A percentile compares a stretch with the other conserved stretches of the same genome.
Evolutionary conservation across 805 yeast genomes (phyloP).

Genomic region (Alloascoidea hylecoeti): DNA sequence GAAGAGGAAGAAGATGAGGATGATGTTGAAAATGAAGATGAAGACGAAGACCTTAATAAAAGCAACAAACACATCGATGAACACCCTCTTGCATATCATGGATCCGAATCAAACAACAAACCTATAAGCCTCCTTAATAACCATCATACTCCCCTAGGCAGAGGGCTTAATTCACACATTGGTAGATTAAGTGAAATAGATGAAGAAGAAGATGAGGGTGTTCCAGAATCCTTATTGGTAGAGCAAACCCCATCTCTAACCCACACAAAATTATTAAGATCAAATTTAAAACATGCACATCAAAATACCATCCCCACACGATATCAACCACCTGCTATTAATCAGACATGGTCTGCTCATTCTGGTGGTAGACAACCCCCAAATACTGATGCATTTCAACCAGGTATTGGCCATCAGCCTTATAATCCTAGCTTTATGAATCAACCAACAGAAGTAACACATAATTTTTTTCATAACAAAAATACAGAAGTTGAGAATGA

Average conservation of each 20-base stretch:
- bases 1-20: not conserved
- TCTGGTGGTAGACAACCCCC: not conserved
- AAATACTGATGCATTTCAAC: not conserved
- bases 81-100: not conserved
- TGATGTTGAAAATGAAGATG: too few relatives aligned
- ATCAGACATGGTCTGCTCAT: too few relatives aligned
- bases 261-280: constrained; percentile 10
- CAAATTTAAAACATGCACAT: not conserved
- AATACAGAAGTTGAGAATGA: not conserved
- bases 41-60: not conserved
- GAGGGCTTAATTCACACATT: constrained; percentile 12
- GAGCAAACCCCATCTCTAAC: constrained; percentile 10
- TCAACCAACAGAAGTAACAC: not conserved
- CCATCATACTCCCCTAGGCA: constrained; percentile 1
- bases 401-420: not conserved
- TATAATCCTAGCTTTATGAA: not conserved
- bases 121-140: not conserved
- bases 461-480: not conserved
- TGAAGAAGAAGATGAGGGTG: constrained; percentile 12
- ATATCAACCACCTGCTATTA: too few relatives aligned
- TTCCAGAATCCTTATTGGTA: constrained; percentile 12
- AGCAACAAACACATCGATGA: constrained; percentile 1
- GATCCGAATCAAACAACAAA: not conserved
- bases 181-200: constrained; percentile 12
- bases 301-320: too few relatives aligned